A percentile compares a stretch with the other conserved stretches of the same genome.
These are phyloP conservation scores for Talaromyces sp. DNA, from an alignment of 2,329 filamentous ascomycete genomes.

Conservation along the genomic window DNA sequence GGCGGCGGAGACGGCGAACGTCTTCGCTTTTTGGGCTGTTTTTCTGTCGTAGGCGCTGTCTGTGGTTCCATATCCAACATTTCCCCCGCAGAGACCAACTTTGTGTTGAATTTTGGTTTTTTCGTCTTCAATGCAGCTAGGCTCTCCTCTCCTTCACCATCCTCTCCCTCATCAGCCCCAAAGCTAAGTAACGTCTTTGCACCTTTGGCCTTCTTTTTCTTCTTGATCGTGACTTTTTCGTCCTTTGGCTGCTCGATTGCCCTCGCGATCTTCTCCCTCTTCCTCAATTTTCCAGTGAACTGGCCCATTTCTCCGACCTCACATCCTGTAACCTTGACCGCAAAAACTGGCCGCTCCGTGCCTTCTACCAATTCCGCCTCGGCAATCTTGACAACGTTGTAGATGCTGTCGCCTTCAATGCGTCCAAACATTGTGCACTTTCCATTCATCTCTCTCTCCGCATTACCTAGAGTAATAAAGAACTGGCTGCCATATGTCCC, in stretches of 20 bases:
- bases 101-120: conserved; percentile 46
- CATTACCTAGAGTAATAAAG: conserved; percentile 82
- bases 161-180: conserved; percentile 38
- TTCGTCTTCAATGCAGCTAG: conserved; percentile 25
- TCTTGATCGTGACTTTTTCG: conserved; percentile 29
- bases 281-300: conserved; percentile 40
- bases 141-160: conserved; percentile 24
- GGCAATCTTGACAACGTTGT: conserved; percentile 89
- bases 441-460: conserved; percentile 75
- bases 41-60: background rate
- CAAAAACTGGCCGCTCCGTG: conserved; percentile 78
- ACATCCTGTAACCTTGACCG: conserved; percentile 61
- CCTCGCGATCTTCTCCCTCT: conserved; percentile 32
- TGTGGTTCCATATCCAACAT: conserved; percentile 13
- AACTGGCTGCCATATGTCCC: conserved; percentile 94
- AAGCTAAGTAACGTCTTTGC: conserved; percentile 44
- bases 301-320: conserved; percentile 43
- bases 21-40: conserved; percentile 22
- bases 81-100: conserved; percentile 33
- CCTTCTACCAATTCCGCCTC: conserved; percentile 76
- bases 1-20: conserved; percentile 28
- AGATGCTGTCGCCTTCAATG: conserved; percentile 89
- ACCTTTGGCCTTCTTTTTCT: conserved; percentile 37
- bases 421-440: conserved; percentile 93
- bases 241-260: conserved; percentile 16